Base-by-base conservation (phyloP, 768 basidiomycete genomes). In the Leccinum barrowsii region DNA sequence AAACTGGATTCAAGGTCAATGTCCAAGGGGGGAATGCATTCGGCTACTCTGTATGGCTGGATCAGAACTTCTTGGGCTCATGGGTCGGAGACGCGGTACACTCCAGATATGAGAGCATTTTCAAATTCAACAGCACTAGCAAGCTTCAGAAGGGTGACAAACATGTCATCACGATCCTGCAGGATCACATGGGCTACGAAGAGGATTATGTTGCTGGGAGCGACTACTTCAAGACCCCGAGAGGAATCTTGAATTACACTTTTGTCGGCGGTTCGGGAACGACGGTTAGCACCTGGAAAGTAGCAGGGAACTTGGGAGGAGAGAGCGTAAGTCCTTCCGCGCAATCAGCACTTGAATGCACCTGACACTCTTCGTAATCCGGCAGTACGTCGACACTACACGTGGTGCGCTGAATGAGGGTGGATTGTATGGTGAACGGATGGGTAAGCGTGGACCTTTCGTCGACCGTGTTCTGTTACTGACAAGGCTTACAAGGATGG, bases 321-420 rank as follows among this genome's bases (percentile, higher is more conserved):
- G 78, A 82, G 68, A 61, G 58, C 54, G 81, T 79, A 51, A 57
- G 76, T 60, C 2, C 21, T 35, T 35, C 19, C 32, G 1, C 19
- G 15, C 8, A 22, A 32, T 50, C 52, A 50, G 56, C 2, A 34
- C 0, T 19, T 21, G 24, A 58, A 0, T 42, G n/a, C 32, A 26
- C 22, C 8, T 22, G 46, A 24, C 46, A 24, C n/a, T 11, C 48
- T 26, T 28, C 21, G 34, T 34, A 37, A 5, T 48, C 40, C 2
- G 51, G n/a, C 26, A 81, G 78, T 81, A 79, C 61, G 67, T 70
- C 30, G 84, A 86, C 65, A 74, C 57, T 21, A 70, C 73, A 22
- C 78, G 85, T 17, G 84, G 84, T 5, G 75, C 82, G n/a, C 69
- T 82, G 56, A 85, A 86, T 59, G 83, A 84, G 66, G 85, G 85